Conservation (phyloP, 805 yeast genomes). For the Yarrowia sp. region DNA sequence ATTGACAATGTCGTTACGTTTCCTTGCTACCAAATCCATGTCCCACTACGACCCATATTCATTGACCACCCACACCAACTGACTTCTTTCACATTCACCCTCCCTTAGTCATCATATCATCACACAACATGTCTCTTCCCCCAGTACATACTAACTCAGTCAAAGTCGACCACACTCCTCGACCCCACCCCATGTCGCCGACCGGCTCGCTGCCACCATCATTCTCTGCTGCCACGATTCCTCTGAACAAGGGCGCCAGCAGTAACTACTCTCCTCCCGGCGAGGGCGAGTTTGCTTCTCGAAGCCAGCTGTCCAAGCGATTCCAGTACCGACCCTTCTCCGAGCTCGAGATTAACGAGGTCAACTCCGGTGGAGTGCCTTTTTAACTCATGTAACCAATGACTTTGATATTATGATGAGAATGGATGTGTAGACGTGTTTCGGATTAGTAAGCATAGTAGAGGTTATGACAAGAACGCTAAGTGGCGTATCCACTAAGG, state of each 20-base stretch:
- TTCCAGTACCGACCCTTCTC: constrained; percentile 72
- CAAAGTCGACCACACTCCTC: constrained; percentile 53
- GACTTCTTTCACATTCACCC: too few species aligned
- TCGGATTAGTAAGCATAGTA: too few species aligned
- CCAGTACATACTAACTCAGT: constrained; percentile 44
- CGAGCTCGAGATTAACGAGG: constrained; percentile 74
- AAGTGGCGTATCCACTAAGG: too few species aligned
- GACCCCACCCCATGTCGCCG: constrained; percentile 53
- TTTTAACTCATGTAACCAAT: constrained; percentile 29
- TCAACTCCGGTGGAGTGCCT: constrained; percentile 82
- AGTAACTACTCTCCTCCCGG: constrained; percentile 43
- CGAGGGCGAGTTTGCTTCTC: constrained; percentile 53
- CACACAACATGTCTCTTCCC: too few species aligned
- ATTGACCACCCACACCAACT: too few species aligned
- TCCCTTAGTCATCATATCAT: too few species aligned
- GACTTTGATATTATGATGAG: constrained; percentile 11
- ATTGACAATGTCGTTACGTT: too few species aligned
- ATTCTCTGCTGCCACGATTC: constrained; percentile 49
- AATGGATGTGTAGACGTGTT: neutral
- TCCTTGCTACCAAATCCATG: too few species aligned
- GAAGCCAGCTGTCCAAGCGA: constrained; percentile 73
- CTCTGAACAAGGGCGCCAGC: constrained; percentile 43
- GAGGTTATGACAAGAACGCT: too few species aligned
- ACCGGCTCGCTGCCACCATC: constrained; percentile 52
- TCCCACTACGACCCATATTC: too few species aligned